phyloP scores from a whole-genome alignment of 2,329 filamentous ascomycete species.

The Zymoseptoria crescenta region DNA sequence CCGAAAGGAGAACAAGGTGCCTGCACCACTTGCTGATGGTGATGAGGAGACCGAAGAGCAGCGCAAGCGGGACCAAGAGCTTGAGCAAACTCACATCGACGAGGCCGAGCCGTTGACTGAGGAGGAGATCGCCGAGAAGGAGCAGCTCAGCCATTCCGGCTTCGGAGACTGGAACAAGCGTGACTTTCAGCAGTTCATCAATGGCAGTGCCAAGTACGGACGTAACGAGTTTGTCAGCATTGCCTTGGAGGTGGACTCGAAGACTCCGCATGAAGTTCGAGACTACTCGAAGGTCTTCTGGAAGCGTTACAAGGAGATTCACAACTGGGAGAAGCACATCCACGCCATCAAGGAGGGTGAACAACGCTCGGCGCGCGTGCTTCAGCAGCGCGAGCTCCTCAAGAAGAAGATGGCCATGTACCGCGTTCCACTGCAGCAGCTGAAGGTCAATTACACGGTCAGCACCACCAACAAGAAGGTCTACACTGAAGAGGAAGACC shows the following conservation, averaged over 20 bases:
- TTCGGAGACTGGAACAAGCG: constrained; percentile 94
- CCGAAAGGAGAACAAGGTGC: constrained; percentile 93
- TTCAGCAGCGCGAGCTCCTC: constrained; percentile 87
- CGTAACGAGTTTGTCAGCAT: constrained; percentile 80
- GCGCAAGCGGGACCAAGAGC: constrained; percentile 76
- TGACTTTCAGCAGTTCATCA: constrained; percentile 97
- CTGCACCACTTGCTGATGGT: constrained; percentile 81
- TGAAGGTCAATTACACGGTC: constrained; percentile 98
- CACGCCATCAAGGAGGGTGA: constrained; percentile 87
- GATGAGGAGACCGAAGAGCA: constrained; percentile 79
- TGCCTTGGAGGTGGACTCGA: constrained; percentile 83
- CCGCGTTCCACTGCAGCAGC: constrained; percentile 91
- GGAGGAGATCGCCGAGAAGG: constrained; percentile 81
- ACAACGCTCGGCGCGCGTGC: constrained; percentile 77
- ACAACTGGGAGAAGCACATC: constrained; percentile 82
- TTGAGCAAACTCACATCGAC: constrained; percentile 89
- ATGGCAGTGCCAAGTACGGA: constrained; percentile 87
- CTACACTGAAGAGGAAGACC: constrained; percentile 96
- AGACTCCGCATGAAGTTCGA: constrained; percentile 75
- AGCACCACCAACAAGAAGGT: constrained; percentile 99
- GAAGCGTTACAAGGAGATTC: constrained; percentile 86
- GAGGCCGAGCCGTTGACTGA: constrained; percentile 81
- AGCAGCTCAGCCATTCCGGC: constrained; percentile 69
- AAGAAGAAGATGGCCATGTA: constrained; percentile 94
- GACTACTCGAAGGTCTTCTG: constrained; percentile 93